Evolutionary conservation across 1,284 basidiomycete species (phyloP).

Genomic region (Trichosporon inkin): DNA sequence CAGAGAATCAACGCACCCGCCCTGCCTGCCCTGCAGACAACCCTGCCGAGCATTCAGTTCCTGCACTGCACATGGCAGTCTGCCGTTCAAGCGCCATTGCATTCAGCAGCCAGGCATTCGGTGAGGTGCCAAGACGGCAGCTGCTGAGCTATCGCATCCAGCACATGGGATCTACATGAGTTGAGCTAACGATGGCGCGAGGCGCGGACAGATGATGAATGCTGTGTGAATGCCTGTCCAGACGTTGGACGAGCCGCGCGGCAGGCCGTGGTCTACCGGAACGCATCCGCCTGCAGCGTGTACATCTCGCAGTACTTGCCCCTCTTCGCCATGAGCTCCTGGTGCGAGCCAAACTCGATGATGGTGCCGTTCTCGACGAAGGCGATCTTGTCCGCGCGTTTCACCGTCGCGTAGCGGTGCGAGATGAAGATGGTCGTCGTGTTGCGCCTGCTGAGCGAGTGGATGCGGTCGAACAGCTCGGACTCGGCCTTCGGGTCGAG

Average conservation of each 20-base stretch:
- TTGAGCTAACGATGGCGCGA: neutral
- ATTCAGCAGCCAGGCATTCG: no score
- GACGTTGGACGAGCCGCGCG: neutral
- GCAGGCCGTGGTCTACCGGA: neutral
- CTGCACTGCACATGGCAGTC: no score
- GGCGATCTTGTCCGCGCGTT: conserved; percentile 56
- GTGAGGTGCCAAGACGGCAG: no score
- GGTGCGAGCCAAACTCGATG: conserved; percentile 71
- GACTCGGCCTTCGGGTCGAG: conserved; percentile 70
- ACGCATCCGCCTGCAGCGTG: conserved; percentile 29
- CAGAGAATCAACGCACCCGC: no score
- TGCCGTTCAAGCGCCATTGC: no score
- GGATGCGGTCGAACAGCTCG: conserved; percentile 59
- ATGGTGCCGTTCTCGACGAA: conserved; percentile 52
- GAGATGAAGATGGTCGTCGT: conserved; percentile 76
- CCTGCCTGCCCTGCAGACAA: no score
- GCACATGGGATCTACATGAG: no score
- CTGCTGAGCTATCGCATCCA: no score
- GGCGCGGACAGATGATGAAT: neutral
- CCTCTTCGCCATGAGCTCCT: conserved; percentile 59
- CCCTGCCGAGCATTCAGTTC: no score
- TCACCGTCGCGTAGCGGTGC: conserved; percentile 58
- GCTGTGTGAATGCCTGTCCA: neutral
- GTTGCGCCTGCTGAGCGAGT: conserved; percentile 37
- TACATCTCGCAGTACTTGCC: conserved; percentile 39